Percentiles rank a stretch among this genome's conserved stretches.
Evolutionary conservation across 2,329 filamentous ascomycete genomes (phyloP).

Genomic region (Xylogone sp.): DNA sequence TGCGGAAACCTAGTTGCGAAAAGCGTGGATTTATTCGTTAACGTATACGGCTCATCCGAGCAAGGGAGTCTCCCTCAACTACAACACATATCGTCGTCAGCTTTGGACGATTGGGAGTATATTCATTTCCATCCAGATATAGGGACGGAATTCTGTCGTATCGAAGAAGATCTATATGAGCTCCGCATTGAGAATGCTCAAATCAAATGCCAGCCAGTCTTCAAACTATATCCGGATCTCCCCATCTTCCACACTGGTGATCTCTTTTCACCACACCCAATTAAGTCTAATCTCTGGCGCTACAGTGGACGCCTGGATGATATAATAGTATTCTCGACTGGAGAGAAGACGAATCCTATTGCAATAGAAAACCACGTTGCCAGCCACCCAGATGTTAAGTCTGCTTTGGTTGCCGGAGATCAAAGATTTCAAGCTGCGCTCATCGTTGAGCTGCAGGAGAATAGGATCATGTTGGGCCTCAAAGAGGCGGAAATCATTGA

Average conservation of each 20-base stretch:
- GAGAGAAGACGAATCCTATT: too few relatives aligned
- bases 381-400: too few relatives aligned
- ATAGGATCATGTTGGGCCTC: too few relatives aligned
- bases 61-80: not conserved
- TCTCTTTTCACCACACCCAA: conserved; percentile 33
- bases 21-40: conserved; percentile 1
- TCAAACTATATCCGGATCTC: conserved; percentile 31
- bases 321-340: conserved; percentile 37
- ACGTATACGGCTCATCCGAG: conserved; percentile 2
- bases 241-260: conserved; percentile 33
- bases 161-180: not conserved
- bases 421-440: too few relatives aligned
- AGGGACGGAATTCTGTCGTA: conserved; percentile 6
- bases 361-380: too few relatives aligned
- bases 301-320: conserved; percentile 36
- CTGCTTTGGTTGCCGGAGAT: too few relatives aligned
- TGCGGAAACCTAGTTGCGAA: conserved; percentile 1
- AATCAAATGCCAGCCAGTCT: conserved; percentile 23
- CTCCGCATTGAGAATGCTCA: too few relatives aligned
- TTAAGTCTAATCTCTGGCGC: conserved; percentile 29
- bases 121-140: conserved; percentile 4
- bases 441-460: too few relatives aligned
- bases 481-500: too few relatives aligned
- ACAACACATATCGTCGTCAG: not conserved
- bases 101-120: conserved; percentile 10